Conservation (phyloP, 768 basidiomycete genomes). For the Collybia sp. region DNA sequence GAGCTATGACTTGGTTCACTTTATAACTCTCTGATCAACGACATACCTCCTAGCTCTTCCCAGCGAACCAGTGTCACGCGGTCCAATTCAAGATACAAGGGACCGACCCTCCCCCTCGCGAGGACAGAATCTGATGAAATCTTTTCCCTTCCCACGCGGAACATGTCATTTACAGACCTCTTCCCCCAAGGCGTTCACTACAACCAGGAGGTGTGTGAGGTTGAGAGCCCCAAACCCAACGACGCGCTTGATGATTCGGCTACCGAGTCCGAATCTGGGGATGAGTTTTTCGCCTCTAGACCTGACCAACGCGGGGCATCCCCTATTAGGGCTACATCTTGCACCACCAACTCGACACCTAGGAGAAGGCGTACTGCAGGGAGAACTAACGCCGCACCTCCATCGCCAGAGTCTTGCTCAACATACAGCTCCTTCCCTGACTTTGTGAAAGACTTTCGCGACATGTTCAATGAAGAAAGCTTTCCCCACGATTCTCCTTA, state of each 20-base stretch:
- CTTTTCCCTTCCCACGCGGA: slow-evolving; percentile 15
- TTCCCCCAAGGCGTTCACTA: slow-evolving; percentile 10
- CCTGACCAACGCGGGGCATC: background rate
- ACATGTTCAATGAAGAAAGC: slow-evolving; percentile 30
- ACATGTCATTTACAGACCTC: slow-evolving; percentile 10
- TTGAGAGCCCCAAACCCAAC: background rate
- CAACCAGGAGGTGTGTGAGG: background rate
- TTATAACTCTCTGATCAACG: background rate
- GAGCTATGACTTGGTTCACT: too few species aligned
- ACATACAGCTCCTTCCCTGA: slow-evolving; percentile 26
- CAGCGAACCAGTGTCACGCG: background rate
- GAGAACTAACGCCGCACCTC: slow-evolving; percentile 6
- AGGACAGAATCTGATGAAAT: slow-evolving; percentile 15
- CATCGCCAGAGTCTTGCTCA: slow-evolving; percentile 3
- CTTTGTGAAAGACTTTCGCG: slow-evolving; percentile 35
- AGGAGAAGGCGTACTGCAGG: background rate
- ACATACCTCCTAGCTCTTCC: background rate
- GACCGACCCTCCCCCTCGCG: background rate
- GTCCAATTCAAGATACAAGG: background rate
- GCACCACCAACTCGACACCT: background rate
- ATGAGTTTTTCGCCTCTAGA: slow-evolving; percentile 13
- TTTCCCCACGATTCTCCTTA: slow-evolving; percentile 37
- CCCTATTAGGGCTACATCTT: background rate
- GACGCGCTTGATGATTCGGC: slow-evolving; percentile 17
- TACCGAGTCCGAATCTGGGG: slow-evolving; percentile 35